Percentiles rank a stretch among this genome's conserved stretches.
Evolutionary conservation across 148 eudicot species (phyloP).

Genomic region (Nepenthes mirabilis): DNA sequence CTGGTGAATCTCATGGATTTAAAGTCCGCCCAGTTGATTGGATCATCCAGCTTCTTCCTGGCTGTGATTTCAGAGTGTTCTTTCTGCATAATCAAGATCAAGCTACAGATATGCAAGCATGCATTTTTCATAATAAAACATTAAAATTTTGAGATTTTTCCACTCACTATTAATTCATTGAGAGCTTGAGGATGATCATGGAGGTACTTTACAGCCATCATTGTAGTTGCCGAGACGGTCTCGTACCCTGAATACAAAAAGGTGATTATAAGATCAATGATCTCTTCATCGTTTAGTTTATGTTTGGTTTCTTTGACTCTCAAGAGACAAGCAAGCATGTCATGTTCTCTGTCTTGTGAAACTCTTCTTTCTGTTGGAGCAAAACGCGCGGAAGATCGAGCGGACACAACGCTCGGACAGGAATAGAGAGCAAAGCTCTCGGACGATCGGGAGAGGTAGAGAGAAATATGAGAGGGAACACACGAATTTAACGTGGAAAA

Average conservation of each 20-base stretch:
- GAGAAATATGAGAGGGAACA: too few species aligned
- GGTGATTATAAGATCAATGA: conserved; percentile 90
- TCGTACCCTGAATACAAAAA: conserved; percentile 94
- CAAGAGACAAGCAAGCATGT: conserved; percentile 66
- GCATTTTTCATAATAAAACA: neutral
- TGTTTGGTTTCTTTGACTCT: conserved; percentile 39
- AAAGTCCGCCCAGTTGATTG: conserved; percentile 73
- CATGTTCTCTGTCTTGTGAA: conserved; percentile 23
- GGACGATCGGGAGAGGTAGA: too few species aligned
- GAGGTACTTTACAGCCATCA: conserved; percentile 99
- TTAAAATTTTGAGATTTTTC: neutral
- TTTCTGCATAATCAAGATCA: conserved; percentile 27
- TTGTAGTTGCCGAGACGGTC: conserved; percentile 94
- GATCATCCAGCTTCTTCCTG: conserved; percentile 61
- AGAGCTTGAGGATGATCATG: conserved; percentile 95
- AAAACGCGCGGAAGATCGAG: too few species aligned
- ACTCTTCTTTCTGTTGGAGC: conserved; percentile 64
- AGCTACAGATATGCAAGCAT: neutral
- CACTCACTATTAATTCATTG: conserved; percentile 70
- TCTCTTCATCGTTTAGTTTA: conserved; percentile 75
- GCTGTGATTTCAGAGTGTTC: conserved; percentile 82
- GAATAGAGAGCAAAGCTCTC: too few species aligned
- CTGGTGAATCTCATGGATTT: conserved; percentile 87
- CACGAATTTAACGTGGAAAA: too few species aligned
- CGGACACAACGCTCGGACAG: too few species aligned